Percentiles rank a stretch among this genome's conserved stretches.
These are phyloP conservation scores for Pharnaceum exiguum DNA, from an alignment of 148 eudicot genomes.

Conservation along the genomic window DNA sequence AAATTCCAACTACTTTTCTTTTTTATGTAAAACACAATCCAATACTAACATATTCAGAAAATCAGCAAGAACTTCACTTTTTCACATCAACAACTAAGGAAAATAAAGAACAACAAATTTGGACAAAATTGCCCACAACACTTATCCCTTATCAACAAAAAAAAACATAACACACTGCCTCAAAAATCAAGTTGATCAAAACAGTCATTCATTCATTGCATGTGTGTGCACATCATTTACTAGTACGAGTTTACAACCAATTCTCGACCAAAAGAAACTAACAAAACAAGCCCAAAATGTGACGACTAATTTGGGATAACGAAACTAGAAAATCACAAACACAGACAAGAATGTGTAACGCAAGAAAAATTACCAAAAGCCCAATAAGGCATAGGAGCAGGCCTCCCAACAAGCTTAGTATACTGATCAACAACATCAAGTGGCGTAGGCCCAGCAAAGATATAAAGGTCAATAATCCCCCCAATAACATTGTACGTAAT, in stretches of 20 bases:
- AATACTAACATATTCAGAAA: no score
- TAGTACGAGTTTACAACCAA: no score
- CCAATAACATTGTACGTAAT: conserved; percentile 49
- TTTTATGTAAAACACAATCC: no score
- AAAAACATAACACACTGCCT: no score
- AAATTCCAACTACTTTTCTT: no score
- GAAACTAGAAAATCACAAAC: background rate
- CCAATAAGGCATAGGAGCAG: conserved; percentile 63
- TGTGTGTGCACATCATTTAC: no score
- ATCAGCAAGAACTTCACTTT: background rate
- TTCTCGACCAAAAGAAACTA: no score
- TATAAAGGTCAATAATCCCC: conserved; percentile 46
- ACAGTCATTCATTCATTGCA: no score
- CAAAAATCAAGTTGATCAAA: no score
- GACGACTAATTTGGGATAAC: background rate
- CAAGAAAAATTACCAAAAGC: conserved; percentile 38
- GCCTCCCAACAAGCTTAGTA: conserved; percentile 42
- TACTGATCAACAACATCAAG: conserved; percentile 39
- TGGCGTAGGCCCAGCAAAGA: conserved; percentile 42
- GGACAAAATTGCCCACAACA: background rate
- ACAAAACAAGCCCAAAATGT: no score
- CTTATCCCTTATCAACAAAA: no score
- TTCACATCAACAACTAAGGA: background rate
- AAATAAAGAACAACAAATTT: background rate
- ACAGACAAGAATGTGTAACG: no score